Base-by-base conservation (phyloP, 805 yeast genomes). In the Wickerhamiella lipophila region DNA sequence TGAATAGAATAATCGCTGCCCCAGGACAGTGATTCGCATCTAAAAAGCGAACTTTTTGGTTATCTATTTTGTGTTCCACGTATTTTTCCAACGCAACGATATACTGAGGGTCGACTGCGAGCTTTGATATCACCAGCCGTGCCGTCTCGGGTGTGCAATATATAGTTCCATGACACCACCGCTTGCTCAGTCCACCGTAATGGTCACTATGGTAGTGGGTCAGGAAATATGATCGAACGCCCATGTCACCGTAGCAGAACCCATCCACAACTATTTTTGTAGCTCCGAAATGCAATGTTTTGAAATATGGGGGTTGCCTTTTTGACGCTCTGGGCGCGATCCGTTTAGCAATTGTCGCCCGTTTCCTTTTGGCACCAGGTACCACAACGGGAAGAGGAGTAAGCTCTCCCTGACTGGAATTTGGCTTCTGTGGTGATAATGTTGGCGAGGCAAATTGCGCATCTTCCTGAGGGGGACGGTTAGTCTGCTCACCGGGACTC, bases 11-110 rank as follows among this genome's bases (percentile, higher is more conserved):
- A 0, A 92, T 74, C 0, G 77, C 85, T 2, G 96, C 85, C 1
- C 98, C 98, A 1, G 98, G 98, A 64, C 98, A 92, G 64, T 92
- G 98, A 57, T 92, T 89, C 0, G 97, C 98, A 56, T 84, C 87
- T 5, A 81, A 64, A 11, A 79, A 68, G 0, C 78, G 74, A 0
- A 86, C 87, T 30, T 69, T 69, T 0, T 74, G 67, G 16, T 59
- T 64, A 0, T 64, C 65, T 13, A 76, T 72, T 5, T 74, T 59
- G 43, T 67, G 56, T 15, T 67, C 59, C 44, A 63, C 61, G 32
- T 77, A 65, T 55, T 76, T 64, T 1, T 74, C 73, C 2, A 77
- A 53, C 2, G 60, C 58, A 1, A 68, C 55, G 8, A 79, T 60
- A 26, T 57, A 61, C 3, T 68, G 67, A 1, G 70, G 67, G 43